These are phyloP conservation scores for Suillus variegatus DNA, from an alignment of 768 basidiomycete species.

Conservation along the genomic window DNA sequence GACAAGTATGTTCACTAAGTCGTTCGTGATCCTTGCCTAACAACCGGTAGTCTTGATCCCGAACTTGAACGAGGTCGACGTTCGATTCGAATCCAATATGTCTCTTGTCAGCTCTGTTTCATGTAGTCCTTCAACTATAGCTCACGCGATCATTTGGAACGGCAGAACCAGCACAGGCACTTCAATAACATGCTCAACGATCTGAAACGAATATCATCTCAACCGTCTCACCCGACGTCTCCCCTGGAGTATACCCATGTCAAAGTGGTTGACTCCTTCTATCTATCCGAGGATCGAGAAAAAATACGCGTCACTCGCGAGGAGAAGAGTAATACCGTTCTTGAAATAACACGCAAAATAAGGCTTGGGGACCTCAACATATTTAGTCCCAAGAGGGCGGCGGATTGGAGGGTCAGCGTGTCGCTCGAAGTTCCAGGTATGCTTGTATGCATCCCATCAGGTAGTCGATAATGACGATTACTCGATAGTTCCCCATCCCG, in stretches of 20 bases:
- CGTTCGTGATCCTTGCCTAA: conserved; percentile 8
- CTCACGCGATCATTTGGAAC: conserved; percentile 16
- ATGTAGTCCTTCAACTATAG: conserved; percentile 10
- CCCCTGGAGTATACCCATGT: conserved; percentile 78
- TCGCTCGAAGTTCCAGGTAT: conserved; percentile 87
- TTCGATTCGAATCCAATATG: conserved; percentile 94
- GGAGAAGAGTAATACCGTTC: conserved; percentile 64
- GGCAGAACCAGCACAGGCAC: conserved; percentile 81
- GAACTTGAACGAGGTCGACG: conserved; percentile 46
- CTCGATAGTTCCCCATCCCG: conserved; percentile 59
- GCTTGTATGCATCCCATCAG: conserved; percentile 25
- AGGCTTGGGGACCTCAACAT: conserved; percentile 89
- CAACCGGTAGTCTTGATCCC: conserved; percentile 61
- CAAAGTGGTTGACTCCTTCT: conserved; percentile 80
- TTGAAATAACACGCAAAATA: conserved; percentile 75
- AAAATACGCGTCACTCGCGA: conserved; percentile 87
- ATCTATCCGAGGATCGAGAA: conserved; percentile 45
- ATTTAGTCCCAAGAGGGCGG: conserved; percentile 74
- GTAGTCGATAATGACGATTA: conserved; percentile 1
- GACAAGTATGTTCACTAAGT: conserved; percentile 61
- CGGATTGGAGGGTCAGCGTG: conserved; percentile 94
- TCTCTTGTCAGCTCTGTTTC: conserved; percentile 55
- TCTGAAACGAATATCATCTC: conserved; percentile 58
- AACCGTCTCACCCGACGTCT: conserved; percentile 52
- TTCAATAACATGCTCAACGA: conserved; percentile 88